Evolutionary conservation across 2,329 filamentous ascomycete species (phyloP), one percentile per base, ranked within the genome.

Genomic region (Claviceps paspali): DNA sequence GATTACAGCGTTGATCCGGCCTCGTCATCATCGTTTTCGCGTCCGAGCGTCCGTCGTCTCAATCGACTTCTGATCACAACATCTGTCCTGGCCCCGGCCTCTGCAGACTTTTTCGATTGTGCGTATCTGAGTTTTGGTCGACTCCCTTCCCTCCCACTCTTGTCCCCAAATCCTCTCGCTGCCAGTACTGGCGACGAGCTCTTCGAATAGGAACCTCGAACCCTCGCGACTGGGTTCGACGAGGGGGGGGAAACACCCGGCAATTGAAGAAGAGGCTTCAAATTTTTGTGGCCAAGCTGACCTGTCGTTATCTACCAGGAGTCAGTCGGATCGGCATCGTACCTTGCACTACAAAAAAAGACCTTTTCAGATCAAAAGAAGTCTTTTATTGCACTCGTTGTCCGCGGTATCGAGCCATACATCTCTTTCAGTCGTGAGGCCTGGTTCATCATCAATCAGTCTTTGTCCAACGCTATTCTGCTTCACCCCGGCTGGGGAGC

Each of bases 401-500:
- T n/a, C n/a, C n/a, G n/a, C n/a, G n/a, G 24, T 15, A 33, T 27
- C 35, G 15, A 29, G 14, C 10, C 19, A 2, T 19, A 32, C 29
- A 29, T 31, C 30, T 30, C 14, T 19, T 17, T 22, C 6, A 34
- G 23, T 39, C 34, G 21, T 19, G 36, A 35, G 38, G 19, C 29
- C 36, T 24, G 21, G 10, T 9, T 26, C 4, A 24, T n/a, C 32
- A 31, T n/a, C n/a, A n/a, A n/a, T n/a, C n/a, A n/a, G 29, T 12
- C 30, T 36, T 36, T 41, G 37, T 27, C 17, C 23, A 35, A 33
- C 23, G 26, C 21, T 12, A 30, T 31, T 21, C 30, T 33, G 30
- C 26, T 29, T 41, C 14, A 40, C 46, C 46, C 42, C 43, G 31
- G 22, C 33, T 36, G 45, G 38, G 45, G 43, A 49, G 38, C 40